Percentiles rank a stretch among this genome's conserved stretches.
Conservation (phyloP, 257 asterid genomes). For the Solanum corneliomulleri region DNA sequence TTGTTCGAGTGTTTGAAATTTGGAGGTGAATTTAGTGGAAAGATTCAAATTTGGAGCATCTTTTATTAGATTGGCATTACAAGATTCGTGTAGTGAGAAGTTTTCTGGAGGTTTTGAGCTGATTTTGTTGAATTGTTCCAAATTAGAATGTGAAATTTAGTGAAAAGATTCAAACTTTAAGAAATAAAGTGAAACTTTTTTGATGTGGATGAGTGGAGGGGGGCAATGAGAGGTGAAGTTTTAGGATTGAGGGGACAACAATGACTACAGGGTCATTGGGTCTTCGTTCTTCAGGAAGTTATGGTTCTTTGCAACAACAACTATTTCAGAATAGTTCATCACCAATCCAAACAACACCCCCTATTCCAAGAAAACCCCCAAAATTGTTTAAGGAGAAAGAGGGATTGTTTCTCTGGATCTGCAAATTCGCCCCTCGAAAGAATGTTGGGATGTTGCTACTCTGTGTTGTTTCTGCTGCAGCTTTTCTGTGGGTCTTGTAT, state of each 20-base stretch:
- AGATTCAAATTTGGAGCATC: no score
- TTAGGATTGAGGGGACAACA: constrained; percentile 42
- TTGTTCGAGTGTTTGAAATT: background rate
- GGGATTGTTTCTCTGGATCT: constrained; percentile 58
- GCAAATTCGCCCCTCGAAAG: constrained; percentile 73
- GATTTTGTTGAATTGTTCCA: background rate
- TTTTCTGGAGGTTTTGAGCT: background rate
- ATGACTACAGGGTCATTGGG: constrained; percentile 93
- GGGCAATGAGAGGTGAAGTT: constrained; percentile 27
- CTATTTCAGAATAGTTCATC: constrained; percentile 44
- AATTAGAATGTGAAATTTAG: background rate
- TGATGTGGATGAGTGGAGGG: constrained; percentile 14
- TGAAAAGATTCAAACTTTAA: background rate
- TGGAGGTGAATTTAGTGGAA: background rate
- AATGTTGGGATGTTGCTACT: constrained; percentile 92
- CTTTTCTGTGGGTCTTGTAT: constrained; percentile 61
- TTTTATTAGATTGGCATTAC: background rate
- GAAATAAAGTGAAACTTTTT: background rate
- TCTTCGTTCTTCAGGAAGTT: constrained; percentile 94
- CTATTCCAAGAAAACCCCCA: constrained; percentile 45
- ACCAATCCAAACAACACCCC: constrained; percentile 53
- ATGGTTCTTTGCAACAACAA: constrained; percentile 75
- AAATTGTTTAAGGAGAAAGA: constrained; percentile 92
- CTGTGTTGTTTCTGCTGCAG: constrained; percentile 60
- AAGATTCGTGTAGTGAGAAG: background rate